A percentile compares a stretch with the other conserved stretches of the same genome.
These are phyloP conservation scores for Plicaturopsis crispa DNA, from an alignment of 768 basidiomycete genomes.

Conservation along the genomic window DNA sequence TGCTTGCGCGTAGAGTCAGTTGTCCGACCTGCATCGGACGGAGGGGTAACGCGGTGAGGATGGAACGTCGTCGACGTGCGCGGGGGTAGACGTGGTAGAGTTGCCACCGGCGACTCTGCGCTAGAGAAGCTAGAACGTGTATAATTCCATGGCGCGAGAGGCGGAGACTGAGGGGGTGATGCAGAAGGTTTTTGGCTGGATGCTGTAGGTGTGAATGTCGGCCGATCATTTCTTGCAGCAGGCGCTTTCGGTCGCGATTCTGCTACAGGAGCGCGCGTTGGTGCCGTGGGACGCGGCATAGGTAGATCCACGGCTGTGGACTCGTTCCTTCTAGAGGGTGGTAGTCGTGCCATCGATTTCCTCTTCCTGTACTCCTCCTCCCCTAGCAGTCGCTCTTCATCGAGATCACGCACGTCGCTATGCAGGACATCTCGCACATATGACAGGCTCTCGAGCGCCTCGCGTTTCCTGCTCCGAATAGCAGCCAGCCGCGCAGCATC, in stretches of 20 bases:
- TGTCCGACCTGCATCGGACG: too few relatives aligned
- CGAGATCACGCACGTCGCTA: conserved; percentile 44
- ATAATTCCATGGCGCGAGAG: conserved; percentile 48
- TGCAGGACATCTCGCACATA: conserved; percentile 73
- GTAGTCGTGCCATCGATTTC: conserved; percentile 17
- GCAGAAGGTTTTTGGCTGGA: conserved; percentile 6
- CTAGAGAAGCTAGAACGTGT: conserved; percentile 42
- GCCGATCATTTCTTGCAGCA: too few relatives aligned
- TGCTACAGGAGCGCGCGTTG: too few relatives aligned
- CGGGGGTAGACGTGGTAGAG: conserved; percentile 46
- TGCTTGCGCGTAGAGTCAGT: too few relatives aligned
- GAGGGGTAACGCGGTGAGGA: not conserved
- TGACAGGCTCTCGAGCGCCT: conserved; percentile 69
- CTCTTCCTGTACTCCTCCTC: conserved; percentile 39
- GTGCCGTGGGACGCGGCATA: too few relatives aligned
- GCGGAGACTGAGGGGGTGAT: conserved; percentile 12
- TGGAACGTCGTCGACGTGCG: conserved; percentile 26
- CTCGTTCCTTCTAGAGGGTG: conserved; percentile 12
- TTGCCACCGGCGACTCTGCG: conserved; percentile 23
- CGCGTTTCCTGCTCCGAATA: conserved; percentile 37
- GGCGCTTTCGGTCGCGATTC: too few relatives aligned
- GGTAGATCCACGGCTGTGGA: too few relatives aligned
- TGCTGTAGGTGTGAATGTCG: too few relatives aligned
- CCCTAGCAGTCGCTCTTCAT: conserved; percentile 59
- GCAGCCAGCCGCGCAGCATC: conserved; percentile 31